Evolutionary conservation across 2,329 filamentous ascomycete species (phyloP).

Genomic region (Scleromitrula shiraiana): DNA sequence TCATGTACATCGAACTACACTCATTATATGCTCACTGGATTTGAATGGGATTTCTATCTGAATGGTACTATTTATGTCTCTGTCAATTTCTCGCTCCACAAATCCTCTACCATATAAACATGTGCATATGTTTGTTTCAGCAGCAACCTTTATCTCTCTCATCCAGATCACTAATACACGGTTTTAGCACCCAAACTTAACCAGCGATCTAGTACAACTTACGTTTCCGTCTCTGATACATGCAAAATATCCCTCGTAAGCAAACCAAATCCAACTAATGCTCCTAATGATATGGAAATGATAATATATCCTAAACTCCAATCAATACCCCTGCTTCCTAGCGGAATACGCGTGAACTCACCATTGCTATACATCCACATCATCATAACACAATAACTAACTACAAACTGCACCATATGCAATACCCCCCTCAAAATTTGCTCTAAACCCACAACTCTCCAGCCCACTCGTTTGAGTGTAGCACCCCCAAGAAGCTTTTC

Average conservation of each 20-base stretch:
- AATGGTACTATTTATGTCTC: not conserved
- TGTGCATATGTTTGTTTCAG: not conserved
- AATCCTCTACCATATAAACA: not conserved
- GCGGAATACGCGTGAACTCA: not conserved
- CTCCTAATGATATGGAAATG: slow-evolving; percentile 18
- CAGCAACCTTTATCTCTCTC: slow-evolving; percentile 10
- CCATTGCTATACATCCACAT: slow-evolving; percentile 24
- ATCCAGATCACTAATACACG: not conserved
- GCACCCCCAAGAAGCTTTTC: slow-evolving; percentile 14
- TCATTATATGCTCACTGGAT: not conserved
- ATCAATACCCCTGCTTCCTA: not conserved
- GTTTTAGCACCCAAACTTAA: no score
- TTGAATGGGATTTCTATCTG: not conserved
- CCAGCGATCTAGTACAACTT: no score
- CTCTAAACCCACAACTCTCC: slow-evolving; percentile 9
- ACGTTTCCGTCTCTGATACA: not conserved
- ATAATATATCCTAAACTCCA: slow-evolving; percentile 20
- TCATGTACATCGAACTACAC: not conserved
- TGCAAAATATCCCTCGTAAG: slow-evolving; percentile 17
- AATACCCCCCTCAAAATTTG: slow-evolving; percentile 14
- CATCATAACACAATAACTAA: slow-evolving; percentile 17
- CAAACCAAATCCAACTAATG: slow-evolving; percentile 18
- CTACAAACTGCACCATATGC: slow-evolving; percentile 18
- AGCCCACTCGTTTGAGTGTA: not conserved
- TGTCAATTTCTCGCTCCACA: not conserved